These are phyloP conservation scores for Saturnispora silvae DNA, from an alignment of 805 yeast genomes.

Conservation along the genomic window DNA sequence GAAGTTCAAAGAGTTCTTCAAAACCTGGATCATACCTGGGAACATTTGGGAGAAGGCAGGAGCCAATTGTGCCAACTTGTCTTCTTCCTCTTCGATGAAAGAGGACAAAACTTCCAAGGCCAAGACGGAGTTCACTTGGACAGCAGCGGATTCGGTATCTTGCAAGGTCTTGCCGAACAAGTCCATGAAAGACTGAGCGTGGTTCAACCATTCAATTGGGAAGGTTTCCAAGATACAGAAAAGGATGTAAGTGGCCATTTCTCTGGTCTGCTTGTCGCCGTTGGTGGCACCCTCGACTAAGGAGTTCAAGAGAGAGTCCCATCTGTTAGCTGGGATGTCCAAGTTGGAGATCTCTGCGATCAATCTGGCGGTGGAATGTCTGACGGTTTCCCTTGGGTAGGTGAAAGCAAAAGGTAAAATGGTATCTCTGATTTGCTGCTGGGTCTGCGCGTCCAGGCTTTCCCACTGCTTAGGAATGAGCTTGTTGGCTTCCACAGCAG, in stretches of 20 bases:
- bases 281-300: conserved; percentile 60
- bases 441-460: conserved; percentile 35
- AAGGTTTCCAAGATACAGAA: conserved; percentile 68
- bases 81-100: conserved; percentile 50
- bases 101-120: conserved; percentile 67
- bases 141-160: conserved; percentile 52
- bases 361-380: conserved; percentile 86
- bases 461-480: conserved; percentile 67
- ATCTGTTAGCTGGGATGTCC: conserved; percentile 54
- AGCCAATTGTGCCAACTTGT: conserved; percentile 32
- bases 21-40: conserved; percentile 72
- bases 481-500: conserved; percentile 95
- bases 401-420: conserved; percentile 58
- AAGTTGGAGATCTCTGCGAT: conserved; percentile 74
- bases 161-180: conserved; percentile 60
- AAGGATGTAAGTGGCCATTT: conserved; percentile 73
- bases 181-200: conserved; percentile 56
- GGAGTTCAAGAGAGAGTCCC: conserved; percentile 70
- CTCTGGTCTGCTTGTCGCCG: conserved; percentile 43
- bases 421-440: conserved; percentile 54
- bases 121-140: conserved; percentile 73
- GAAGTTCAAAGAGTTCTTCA: conserved; percentile 59
- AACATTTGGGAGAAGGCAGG: conserved; percentile 50
- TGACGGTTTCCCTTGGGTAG: conserved; percentile 51
- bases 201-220: conserved; percentile 44